Percentiles rank a stretch among this genome's conserved stretches.
phyloP scores from a whole-genome alignment of 2,329 filamentous ascomycete species.

The Cladosporium sp. region DNA sequence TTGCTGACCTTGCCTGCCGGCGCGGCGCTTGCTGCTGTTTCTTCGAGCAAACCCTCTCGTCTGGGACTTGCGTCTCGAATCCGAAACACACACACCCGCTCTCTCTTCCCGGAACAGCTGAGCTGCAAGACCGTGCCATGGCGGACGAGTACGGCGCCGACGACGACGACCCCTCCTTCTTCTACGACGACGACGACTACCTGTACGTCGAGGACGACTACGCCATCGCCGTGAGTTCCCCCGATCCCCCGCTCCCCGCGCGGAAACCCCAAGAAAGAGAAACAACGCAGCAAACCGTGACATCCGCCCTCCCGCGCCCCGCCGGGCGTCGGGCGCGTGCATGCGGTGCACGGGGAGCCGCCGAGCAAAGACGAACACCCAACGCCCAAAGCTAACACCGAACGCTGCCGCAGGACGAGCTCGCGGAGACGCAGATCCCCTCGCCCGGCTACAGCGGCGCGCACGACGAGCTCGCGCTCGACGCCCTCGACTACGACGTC shows the following conservation, averaged over 20 bases:
- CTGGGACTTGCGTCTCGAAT: too few species aligned
- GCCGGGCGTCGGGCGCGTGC: slow-evolving; percentile 7
- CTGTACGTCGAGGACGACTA: slow-evolving; percentile 43
- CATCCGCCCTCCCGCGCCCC: background rate
- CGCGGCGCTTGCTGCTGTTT: too few species aligned
- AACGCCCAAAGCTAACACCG: background rate
- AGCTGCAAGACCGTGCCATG: slow-evolving; percentile 12
- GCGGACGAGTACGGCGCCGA: slow-evolving; percentile 34
- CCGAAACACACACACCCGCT: too few species aligned
- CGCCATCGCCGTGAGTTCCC: slow-evolving; percentile 30
- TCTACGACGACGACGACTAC: slow-evolving; percentile 38
- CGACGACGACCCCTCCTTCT: slow-evolving; percentile 17
- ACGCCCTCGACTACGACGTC: slow-evolving; percentile 39
- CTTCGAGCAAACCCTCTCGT: too few species aligned
- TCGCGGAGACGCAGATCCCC: slow-evolving; percentile 42
- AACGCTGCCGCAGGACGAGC: slow-evolving; percentile 35
- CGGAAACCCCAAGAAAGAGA: too few species aligned
- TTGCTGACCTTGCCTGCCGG: too few species aligned
- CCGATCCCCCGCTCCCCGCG: background rate
- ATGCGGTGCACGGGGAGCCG: background rate
- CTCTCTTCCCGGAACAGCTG: too few species aligned
- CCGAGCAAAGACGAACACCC: background rate
- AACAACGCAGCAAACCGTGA: too few species aligned
- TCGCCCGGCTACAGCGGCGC: slow-evolving; percentile 35
- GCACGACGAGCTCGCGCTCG: slow-evolving; percentile 25